Conservation (phyloP, 148 eudicot species). For the Camellia sinensis region DNA sequence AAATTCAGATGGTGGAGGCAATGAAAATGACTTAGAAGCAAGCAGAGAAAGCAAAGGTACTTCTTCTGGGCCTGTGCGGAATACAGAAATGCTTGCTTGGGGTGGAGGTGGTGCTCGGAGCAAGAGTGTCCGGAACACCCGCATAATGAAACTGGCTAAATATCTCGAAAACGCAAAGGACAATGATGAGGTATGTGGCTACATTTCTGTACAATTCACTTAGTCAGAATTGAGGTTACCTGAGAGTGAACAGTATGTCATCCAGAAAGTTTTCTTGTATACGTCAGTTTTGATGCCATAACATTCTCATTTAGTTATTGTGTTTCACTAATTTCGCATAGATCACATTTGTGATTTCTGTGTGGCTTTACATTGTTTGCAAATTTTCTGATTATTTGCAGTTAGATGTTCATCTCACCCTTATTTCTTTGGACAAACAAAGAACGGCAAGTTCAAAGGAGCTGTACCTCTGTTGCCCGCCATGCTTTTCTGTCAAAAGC, state of each 20-base stretch:
- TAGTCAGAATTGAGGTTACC: neutral
- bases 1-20: conserved; percentile 26
- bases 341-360: neutral
- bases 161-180: conserved; percentile 41
- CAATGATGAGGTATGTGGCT: conserved; percentile 35
- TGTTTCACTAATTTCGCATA: neutral
- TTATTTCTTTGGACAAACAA: conserved; percentile 27
- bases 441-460: conserved; percentile 19
- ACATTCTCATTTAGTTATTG: neutral
- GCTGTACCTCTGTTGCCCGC: conserved; percentile 21
- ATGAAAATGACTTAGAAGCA: conserved; percentile 33
- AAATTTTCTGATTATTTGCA: conserved; percentile 19
- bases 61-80: conserved; percentile 26
- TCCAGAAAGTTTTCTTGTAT: conserved; percentile 2
- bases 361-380: neutral
- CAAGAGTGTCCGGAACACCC: conserved; percentile 33
- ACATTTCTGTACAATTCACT: neutral
- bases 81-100: conserved; percentile 51
- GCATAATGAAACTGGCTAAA: conserved; percentile 41
- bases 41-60: conserved; percentile 27
- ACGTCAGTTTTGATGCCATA: conserved; percentile 1
- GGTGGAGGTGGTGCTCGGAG: conserved; percentile 48
- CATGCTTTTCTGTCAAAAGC: conserved; percentile 14
- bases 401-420: conserved; percentile 26
- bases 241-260: neutral